Base-by-base conservation (phyloP, 306 rosid species). In the Alnus glutinosa region DNA sequence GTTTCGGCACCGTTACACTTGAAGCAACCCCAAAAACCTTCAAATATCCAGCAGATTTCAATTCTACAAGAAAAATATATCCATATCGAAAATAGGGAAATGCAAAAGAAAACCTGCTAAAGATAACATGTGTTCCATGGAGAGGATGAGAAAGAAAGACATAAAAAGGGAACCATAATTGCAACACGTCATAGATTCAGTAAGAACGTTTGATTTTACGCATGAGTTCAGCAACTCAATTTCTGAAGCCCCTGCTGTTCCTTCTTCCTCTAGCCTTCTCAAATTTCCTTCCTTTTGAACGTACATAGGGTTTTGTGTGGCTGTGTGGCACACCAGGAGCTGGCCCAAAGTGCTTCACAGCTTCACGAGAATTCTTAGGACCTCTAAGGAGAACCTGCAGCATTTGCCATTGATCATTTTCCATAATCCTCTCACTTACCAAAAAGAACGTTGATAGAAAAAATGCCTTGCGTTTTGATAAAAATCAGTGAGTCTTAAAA, bases 251-350 rank as follows among this genome's bases (percentile, higher is more conserved):
- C 68, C 47, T 86, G 84, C 93, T 89, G 75, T 89, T 89, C 39
- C 93, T 87, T 34, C 71, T 87, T 36, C 93, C 93, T 77, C 90
- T 83, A 55, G 93, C 90, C 49, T 70, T 66, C 88, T 87, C 91
- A 66, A 85, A 83, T 28, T 89, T 89, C 42, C 93, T 77, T 64
- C 91, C 89, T 47, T 82, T 85, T 2, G 89, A 4, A 51, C 88
- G 88, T 9, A 87, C 85, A 75, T 85, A 87, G 19, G 93, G 93
- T 80, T 89, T 89, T 79, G 91, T 81, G 81, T 89, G 87, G 77
- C 93, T 81, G 75, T 89, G 93, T 46, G 93, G 93, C 64, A 89
- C 93, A 80, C 93, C 93, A 73, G 93, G 91, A 32, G 91, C 93
- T 32, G 89, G 87, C 14, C 93, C 93, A 10, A 89, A 89, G 83